Conservation (phyloP, 1,284 basidiomycete species). For the Thelephora terrestris region DNA sequence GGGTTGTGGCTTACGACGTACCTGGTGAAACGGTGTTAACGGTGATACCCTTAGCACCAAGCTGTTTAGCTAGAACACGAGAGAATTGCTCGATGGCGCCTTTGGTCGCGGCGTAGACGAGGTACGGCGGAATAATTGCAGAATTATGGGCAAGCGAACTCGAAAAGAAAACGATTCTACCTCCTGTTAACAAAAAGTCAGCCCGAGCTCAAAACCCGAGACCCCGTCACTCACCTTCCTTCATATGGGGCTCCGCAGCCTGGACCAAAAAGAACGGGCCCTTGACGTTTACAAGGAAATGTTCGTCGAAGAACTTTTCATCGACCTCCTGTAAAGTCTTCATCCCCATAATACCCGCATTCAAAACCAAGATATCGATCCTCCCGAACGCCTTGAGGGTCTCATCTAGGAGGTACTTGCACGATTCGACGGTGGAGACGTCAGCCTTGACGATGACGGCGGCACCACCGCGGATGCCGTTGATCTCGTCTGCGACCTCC, state of each 20-base stretch:
- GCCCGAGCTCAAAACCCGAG: background rate
- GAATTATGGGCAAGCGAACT: constrained; percentile 36
- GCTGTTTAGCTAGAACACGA: constrained; percentile 49
- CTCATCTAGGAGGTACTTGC: constrained; percentile 33
- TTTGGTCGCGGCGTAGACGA: constrained; percentile 45
- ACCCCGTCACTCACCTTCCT: constrained; percentile 27
- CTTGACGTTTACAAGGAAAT: constrained; percentile 46
- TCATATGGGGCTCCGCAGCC: constrained; percentile 31
- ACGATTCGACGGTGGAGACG: constrained; percentile 34
- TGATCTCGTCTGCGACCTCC: constrained; percentile 34
- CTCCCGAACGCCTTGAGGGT: constrained; percentile 37
- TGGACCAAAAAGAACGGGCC: constrained; percentile 47
- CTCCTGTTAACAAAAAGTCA: constrained; percentile 21
- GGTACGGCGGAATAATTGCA: constrained; percentile 33
- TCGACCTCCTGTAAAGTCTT: constrained; percentile 35
- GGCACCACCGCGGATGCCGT: constrained; percentile 29
- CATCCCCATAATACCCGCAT: constrained; percentile 43
- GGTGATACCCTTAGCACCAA: constrained; percentile 40
- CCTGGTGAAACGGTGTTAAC: constrained; percentile 45
- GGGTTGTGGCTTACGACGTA: background rate
- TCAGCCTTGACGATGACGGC: constrained; percentile 45
- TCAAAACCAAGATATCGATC: constrained; percentile 47
- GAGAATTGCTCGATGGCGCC: constrained; percentile 48
- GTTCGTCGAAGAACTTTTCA: constrained; percentile 37
- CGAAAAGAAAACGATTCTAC: constrained; percentile 47